Conservation (phyloP, 257 asterid genomes). For the Eustoma russellianum region DNA sequence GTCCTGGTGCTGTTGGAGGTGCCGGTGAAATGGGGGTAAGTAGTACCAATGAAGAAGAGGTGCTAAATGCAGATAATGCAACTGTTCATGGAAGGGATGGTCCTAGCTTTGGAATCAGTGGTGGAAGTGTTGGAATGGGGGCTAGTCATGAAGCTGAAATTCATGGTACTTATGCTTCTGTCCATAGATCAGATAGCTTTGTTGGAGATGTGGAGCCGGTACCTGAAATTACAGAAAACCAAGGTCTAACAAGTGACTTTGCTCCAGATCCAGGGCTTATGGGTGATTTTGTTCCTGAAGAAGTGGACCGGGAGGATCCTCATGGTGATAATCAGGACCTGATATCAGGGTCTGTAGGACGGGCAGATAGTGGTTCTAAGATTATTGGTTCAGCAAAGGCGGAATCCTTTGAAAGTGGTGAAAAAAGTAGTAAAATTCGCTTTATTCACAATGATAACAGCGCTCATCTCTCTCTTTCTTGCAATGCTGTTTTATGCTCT, state of each 20-base stretch:
- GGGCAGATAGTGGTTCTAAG: conserved; percentile 98
- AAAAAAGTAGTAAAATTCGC: conserved; percentile 62
- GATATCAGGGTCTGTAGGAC: conserved; percentile 66
- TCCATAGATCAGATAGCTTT: conserved; percentile 70
- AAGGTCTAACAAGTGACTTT: conserved; percentile 81
- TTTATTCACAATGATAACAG: conserved; percentile 54
- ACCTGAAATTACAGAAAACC: conserved; percentile 88
- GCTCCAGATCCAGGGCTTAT: conserved; percentile 84
- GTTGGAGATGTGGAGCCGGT: conserved; percentile 83
- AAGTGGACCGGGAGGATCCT: conserved; percentile 79
- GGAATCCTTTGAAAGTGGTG: conserved; percentile 95
- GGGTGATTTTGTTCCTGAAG: conserved; percentile 98
- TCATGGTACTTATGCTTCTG: conserved; percentile 69
- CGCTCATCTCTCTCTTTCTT: conserved; percentile 86
- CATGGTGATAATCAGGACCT: conserved; percentile 90
- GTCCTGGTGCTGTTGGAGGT: conserved; percentile 65
- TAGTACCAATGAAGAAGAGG: conserved; percentile 96
- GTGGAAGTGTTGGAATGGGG: conserved; percentile 99
- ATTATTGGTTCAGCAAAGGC: conserved; percentile 81
- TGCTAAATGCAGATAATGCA: conserved; percentile 53
- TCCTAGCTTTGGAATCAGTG: conserved; percentile 85
- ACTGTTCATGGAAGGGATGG: conserved; percentile 80
- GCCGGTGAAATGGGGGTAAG: conserved; percentile 90
- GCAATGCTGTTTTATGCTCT: conserved; percentile 89
- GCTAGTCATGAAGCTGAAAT: conserved; percentile 99